A percentile compares a stretch with the other conserved stretches of the same genome.
Evolutionary conservation across 176 grass and related monocot species (phyloP).

Genomic region (Leersia perrieri): DNA sequence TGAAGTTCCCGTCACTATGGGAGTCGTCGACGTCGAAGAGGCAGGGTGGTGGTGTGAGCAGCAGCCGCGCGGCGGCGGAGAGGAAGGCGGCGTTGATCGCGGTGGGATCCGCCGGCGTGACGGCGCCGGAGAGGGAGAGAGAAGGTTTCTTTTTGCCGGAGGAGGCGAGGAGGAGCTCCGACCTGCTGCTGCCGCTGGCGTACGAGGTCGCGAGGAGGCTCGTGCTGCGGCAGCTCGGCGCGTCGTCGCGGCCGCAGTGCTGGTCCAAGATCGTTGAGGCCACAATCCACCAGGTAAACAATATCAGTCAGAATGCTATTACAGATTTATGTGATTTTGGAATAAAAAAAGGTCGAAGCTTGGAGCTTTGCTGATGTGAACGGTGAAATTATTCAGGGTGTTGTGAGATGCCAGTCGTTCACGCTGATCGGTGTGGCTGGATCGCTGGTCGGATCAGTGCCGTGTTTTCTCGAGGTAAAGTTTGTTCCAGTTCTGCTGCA

Average conservation of each 20-base stretch:
- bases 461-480: slow-evolving; percentile 77
- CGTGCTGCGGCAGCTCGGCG: slow-evolving; percentile 19
- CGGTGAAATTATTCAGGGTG: slow-evolving; percentile 30
- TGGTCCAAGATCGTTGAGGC: slow-evolving; percentile 45
- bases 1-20: slow-evolving; percentile 29
- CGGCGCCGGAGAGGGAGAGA: slow-evolving; percentile 8
- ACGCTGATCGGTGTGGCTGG: slow-evolving; percentile 72
- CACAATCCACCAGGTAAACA: slow-evolving; percentile 53
- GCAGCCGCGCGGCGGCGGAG: not conserved
- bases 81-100: slow-evolving; percentile 25
- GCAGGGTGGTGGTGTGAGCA: not conserved
- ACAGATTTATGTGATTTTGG: not conserved
- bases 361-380: not conserved
- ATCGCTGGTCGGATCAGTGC: slow-evolving; percentile 76
- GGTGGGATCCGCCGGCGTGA: slow-evolving; percentile 8
- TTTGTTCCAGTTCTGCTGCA: not conserved
- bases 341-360: not conserved
- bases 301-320: not conserved
- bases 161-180: not conserved
- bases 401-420: slow-evolving; percentile 64
- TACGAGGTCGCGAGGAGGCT: slow-evolving; percentile 44
- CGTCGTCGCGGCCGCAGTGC: not conserved
- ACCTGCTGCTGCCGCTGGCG: slow-evolving; percentile 35
- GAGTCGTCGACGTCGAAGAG: not conserved
- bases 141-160: not conserved